These are phyloP conservation scores for Mallotus japonicus DNA, from an alignment of 441 rosid species.

Conservation along the genomic window DNA sequence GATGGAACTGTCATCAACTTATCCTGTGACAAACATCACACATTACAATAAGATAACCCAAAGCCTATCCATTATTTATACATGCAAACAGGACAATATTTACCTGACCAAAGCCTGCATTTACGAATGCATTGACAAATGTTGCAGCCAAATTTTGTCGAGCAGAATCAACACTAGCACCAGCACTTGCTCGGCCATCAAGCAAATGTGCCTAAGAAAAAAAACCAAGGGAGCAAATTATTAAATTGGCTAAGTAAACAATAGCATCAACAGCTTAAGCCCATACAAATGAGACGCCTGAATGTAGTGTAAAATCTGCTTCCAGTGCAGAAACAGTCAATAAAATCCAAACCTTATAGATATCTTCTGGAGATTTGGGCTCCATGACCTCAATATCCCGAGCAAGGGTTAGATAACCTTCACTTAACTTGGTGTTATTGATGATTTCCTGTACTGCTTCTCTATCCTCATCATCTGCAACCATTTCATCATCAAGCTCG, in stretches of 20 bases:
- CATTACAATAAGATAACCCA: conserved; percentile 14
- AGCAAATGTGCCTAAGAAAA: conserved; percentile 83
- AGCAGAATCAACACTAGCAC: conserved; percentile 88
- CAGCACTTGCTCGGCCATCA: conserved; percentile 86
- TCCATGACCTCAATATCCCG: conserved; percentile 99
- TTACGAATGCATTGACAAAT: conserved; percentile 95
- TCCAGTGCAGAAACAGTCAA: not conserved
- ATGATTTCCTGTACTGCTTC: conserved; percentile 75
- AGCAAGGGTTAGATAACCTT: conserved; percentile 93
- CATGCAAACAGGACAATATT: conserved; percentile 12
- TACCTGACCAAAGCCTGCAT: conserved; percentile 98
- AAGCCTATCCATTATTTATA: conserved; percentile 1
- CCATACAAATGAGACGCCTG: not conserved
- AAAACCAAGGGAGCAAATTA: conserved; percentile 10
- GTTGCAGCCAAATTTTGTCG: conserved; percentile 94
- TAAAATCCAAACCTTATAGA: conserved; percentile 68
- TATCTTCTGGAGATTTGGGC: conserved; percentile 95
- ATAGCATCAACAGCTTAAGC: not conserved
- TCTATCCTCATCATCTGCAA: conserved; percentile 58
- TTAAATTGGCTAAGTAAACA: conserved; percentile 15
- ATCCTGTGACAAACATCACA: conserved; percentile 55
- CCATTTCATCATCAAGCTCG: conserved; percentile 73
- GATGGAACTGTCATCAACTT: conserved; percentile 84
- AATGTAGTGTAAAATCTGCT: not conserved
- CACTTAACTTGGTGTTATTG: conserved; percentile 72